These are phyloP conservation scores for Amanita phalloides DNA, from an alignment of 768 basidiomycete species.

Conservation along the genomic window DNA sequence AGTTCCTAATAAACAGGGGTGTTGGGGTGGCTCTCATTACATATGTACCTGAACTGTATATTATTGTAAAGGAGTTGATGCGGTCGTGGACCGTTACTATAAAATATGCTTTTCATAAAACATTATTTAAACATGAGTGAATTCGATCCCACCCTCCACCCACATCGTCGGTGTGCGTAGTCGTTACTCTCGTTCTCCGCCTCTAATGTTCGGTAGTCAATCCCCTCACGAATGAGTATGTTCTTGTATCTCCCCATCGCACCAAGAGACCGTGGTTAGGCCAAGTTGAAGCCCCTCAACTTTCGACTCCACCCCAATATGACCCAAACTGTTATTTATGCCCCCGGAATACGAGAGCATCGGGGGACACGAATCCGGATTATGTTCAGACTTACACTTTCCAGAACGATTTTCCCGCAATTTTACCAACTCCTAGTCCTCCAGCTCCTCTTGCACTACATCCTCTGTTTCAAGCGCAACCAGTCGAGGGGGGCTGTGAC, in stretches of 20 bases:
- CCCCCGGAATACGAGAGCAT: conserved; percentile 69
- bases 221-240: conserved; percentile 63
- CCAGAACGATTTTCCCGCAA: conserved; percentile 76
- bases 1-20: no score
- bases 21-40: no score
- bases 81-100: no score
- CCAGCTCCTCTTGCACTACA: conserved; percentile 38
- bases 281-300: conserved; percentile 61
- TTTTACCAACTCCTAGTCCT: conserved; percentile 55
- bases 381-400: conserved; percentile 67
- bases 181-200: background rate
- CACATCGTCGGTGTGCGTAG: conserved; percentile 59
- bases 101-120: no score
- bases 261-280: conserved; percentile 89
- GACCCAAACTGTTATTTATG: conserved; percentile 81
- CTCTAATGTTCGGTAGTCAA: conserved; percentile 42
- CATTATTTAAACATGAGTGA: conserved; percentile 13
- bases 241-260: conserved; percentile 85
- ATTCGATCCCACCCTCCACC: conserved; percentile 54
- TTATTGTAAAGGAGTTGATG: no score
- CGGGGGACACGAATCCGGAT: conserved; percentile 53
- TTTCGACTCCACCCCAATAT: conserved; percentile 42
- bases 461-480: conserved; percentile 50
- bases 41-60: no score
- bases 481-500: conserved; percentile 78